Base-by-base conservation (phyloP, 148 eudicot species). In the Camellia sinensis region DNA sequence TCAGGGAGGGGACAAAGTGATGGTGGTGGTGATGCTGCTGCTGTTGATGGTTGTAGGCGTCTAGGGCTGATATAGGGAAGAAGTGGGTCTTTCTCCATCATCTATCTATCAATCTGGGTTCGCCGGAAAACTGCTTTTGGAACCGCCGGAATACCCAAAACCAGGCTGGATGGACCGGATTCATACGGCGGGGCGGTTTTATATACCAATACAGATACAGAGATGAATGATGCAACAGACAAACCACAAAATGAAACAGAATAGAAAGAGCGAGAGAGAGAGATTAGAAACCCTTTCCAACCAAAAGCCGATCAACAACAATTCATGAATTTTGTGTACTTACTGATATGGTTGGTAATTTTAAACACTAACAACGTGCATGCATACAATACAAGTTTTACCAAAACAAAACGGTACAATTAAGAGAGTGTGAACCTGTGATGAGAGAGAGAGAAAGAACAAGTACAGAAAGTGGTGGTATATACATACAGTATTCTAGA, bases 51-150 rank as follows among this genome's bases (percentile, higher is more conserved):
- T 8, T n/a, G 74, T 40, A 80, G 76, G 62, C 80, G 65, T 61
- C 81, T 75, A 70, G 85, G 76, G 86, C 83, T 87, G 54, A 80
- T 37, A 18, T 80, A 84, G 3, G 94, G 91, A 67, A 95, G 82
- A 70, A 91, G 90, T 6, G 92, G 94, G 17, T 93, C 95, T 71
- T 83, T 86, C 19, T 93, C 95, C 98, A 93, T 95, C 1, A 29
- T 29, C 37, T 29, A 29, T 29, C 37, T 29, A 29, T 29, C 37
- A 29, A 29, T 29, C 54, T 78, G 82, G 78, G 83, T 73, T 17
- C 1, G 65, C 79, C 57, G 40, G 67, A 52, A 88, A 84, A 88
- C 62, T 11, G 54, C 22, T 64, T 1, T 46, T 18, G 29, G 48
- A 17, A 74, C 59, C 22, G 74, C 50, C 78, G 54, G 78, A 79